Base-by-base conservation (phyloP, 805 yeast species). In the Wickerhamomyces xylosicus region DNA sequence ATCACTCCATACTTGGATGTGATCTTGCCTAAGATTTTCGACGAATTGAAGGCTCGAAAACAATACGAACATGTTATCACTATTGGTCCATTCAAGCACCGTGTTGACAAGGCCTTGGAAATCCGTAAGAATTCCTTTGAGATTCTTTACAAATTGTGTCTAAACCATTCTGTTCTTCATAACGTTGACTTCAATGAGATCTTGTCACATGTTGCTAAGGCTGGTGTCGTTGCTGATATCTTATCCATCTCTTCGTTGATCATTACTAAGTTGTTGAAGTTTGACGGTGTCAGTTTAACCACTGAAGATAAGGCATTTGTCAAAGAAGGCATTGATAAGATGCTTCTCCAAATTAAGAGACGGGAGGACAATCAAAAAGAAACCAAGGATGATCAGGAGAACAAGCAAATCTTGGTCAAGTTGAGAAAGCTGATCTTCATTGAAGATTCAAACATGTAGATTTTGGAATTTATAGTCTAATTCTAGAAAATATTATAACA, bases 1-100 rank as follows among this genome's bases (percentile, higher is more conserved):
- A 58, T 78, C 10, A 56, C 71, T 3, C 68, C 71, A 2, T 61
- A 68, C 37, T 54, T 77, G 32, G 57, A 69, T 3, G 51, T 53
- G 3, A 60, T 78, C 2, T 57, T 81, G 32, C 76, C 83, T 0
- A 51, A 56, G 0, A 59, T 83, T 3, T 70, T 70, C 46, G 61
- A 58, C 4, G 85, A 82, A 50, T 64, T 83, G 35, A 59, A 58
- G 11, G 66, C 78, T 1, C 72, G 71, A 46, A 71, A 68, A 25
- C 71, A 72, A 41, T 77, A 74, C 49, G 72, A 80, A 34, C 77
- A 77, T 39, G 63, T 69, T 16, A 78, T 85, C 27, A 81, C 79
- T 35, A 84, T 86, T 74, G 95, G 95, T 2, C 94, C 95, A 0
- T 85, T 81, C 64, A 84, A 83, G 53, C 89, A 84, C 53, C 77